Percentiles rank a stretch among this genome's conserved stretches.
Evolutionary conservation across 495 filamentous ascomycete species (phyloP).

Genomic region (Viridothelium virens): DNA sequence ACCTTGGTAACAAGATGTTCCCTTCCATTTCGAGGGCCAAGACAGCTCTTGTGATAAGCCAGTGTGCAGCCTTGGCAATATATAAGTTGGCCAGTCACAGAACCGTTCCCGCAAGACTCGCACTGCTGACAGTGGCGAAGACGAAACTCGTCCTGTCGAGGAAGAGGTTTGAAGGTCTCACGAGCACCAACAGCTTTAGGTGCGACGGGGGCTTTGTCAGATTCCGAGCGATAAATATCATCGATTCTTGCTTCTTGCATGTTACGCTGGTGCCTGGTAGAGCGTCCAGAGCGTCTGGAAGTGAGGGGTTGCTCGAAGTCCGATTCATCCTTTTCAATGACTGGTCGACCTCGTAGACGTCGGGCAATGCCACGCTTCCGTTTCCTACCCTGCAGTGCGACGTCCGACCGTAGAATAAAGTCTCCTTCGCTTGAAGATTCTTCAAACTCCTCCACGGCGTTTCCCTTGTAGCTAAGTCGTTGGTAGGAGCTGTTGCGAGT

Average conservation of each 20-base stretch:
- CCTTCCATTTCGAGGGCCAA: slow-evolving; percentile 61
- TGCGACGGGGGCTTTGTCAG: slow-evolving; percentile 31
- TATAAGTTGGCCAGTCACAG: slow-evolving; percentile 51
- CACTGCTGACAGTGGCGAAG: slow-evolving; percentile 60
- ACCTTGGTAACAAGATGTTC: slow-evolving; percentile 96
- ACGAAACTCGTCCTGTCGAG: slow-evolving; percentile 53
- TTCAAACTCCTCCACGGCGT: slow-evolving; percentile 18
- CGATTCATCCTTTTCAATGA: not conserved
- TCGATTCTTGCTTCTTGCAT: slow-evolving; percentile 62
- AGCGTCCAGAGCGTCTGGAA: slow-evolving; percentile 32
- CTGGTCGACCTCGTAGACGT: not conserved
- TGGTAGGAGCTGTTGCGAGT: not conserved
- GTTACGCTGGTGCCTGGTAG: slow-evolving; percentile 37
- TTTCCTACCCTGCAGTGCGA: not conserved
- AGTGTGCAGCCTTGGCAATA: slow-evolving; percentile 86
- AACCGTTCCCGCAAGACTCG: slow-evolving; percentile 57
- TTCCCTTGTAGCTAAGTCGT: not conserved
- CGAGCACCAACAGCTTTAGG: slow-evolving; percentile 54
- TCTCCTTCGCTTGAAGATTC: slow-evolving; percentile 18
- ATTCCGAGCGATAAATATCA: slow-evolving; percentile 48
- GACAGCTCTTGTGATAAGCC: slow-evolving; percentile 72
- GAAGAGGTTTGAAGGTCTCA: slow-evolving; percentile 56
- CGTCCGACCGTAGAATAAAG: slow-evolving; percentile 12
- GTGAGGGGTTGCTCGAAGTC: slow-evolving; percentile 17
- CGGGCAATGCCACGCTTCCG: slow-evolving; percentile 9